Evolutionary conservation across 768 basidiomycete genomes (phyloP).

Genomic region (Trametes punicea): DNA sequence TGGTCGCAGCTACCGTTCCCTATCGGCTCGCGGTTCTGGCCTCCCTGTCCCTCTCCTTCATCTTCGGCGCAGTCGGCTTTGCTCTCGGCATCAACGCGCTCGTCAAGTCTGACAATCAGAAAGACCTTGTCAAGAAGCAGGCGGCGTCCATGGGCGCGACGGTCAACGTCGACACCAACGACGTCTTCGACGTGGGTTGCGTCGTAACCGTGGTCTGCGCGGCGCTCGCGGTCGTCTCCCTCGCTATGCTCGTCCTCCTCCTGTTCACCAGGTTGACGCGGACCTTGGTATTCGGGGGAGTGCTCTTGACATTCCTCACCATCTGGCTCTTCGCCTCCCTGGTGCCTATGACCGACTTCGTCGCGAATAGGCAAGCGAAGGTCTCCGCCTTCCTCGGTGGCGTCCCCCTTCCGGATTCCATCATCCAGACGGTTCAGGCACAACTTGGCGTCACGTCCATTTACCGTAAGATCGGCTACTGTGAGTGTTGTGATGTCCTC

Average conservation of each 20-base stretch:
- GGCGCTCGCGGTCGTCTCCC: constrained; percentile 22
- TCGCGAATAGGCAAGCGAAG: constrained; percentile 42
- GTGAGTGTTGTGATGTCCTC: constrained; percentile 35
- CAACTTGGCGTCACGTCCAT: constrained; percentile 39
- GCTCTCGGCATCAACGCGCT: constrained; percentile 33
- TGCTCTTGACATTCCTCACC: constrained; percentile 39
- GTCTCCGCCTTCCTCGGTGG: constrained; percentile 42
- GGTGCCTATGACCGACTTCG: constrained; percentile 45
- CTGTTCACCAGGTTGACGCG: constrained; percentile 30
- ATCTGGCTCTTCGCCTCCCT: constrained; percentile 48
- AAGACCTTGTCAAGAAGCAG: constrained; percentile 29
- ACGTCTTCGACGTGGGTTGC: constrained; percentile 26
- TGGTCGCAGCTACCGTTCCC: constrained; percentile 12
- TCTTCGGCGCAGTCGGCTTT: constrained; percentile 30
- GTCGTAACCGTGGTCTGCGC: constrained; percentile 35
- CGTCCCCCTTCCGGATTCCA: constrained; percentile 33
- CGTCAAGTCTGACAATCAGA: constrained; percentile 38
- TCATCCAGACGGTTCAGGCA: constrained; percentile 37
- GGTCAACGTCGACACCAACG: constrained; percentile 36
- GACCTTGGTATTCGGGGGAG: constrained; percentile 34
- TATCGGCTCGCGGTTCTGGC: constrained; percentile 23
- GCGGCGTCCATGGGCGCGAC: constrained; percentile 32
- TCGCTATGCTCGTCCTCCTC: constrained; percentile 29
- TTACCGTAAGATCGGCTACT: constrained; percentile 44
- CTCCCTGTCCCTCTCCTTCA: constrained; percentile 29